phyloP scores from a whole-genome alignment of 2,329 filamentous ascomycete genomes.

The Cladophialophora carrionii region DNA sequence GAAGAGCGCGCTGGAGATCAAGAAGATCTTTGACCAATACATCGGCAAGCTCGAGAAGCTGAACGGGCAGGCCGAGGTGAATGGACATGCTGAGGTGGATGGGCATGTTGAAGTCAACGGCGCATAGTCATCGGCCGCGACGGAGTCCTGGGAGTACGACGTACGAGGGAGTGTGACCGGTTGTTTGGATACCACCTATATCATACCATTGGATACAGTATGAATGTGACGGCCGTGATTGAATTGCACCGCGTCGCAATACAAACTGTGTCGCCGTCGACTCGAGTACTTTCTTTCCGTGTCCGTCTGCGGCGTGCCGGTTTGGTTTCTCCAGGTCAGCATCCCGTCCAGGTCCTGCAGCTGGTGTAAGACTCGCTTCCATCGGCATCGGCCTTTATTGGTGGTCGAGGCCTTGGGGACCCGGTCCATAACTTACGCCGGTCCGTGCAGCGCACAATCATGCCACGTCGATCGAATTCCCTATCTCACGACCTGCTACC shows the following conservation, averaged over 20 bases:
- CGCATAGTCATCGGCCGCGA: background rate
- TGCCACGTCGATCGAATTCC: background rate
- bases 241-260: background rate
- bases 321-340: background rate
- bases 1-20: constrained; percentile 76
- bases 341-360: background rate
- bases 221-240: background rate
- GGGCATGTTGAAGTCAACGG: background rate
- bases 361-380: background rate
- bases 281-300: background rate
- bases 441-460: background rate
- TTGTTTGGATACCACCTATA: background rate
- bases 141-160: background rate
- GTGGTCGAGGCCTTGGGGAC: background rate
- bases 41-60: constrained; percentile 61
- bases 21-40: constrained; percentile 70
- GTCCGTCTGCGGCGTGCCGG: background rate
- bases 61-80: background rate
- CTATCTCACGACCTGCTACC: background rate
- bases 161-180: too few relatives aligned
- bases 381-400: background rate
- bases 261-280: background rate
- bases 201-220: background rate
- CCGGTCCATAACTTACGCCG: background rate
- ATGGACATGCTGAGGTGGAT: background rate